A percentile compares a stretch with the other conserved stretches of the same genome.
These are phyloP conservation scores for Ormosia semicastrata DNA, from an alignment of 306 rosid genomes.

Conservation along the genomic window DNA sequence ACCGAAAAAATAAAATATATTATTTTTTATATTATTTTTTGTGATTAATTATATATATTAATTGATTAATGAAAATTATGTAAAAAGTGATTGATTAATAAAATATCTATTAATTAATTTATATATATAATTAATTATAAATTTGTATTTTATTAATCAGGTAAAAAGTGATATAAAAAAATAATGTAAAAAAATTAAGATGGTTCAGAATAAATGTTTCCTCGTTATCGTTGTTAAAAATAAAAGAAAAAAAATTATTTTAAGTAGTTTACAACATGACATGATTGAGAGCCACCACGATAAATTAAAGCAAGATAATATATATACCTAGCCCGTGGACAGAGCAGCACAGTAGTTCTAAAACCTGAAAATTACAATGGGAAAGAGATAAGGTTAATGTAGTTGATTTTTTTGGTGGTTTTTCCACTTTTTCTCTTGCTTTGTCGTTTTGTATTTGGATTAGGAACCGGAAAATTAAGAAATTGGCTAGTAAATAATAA, in stretches of 20 bases:
- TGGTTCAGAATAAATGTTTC: no score
- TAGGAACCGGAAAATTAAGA: background rate
- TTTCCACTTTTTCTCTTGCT: background rate
- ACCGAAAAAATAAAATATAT: no score
- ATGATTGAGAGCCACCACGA: background rate
- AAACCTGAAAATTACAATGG: background rate
- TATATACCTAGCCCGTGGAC: background rate
- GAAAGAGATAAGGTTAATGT: background rate
- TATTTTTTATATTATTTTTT: no score
- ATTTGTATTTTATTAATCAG: no score
- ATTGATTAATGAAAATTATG: no score
- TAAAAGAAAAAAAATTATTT: no score
- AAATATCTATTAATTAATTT: no score
- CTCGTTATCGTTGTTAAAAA: background rate
- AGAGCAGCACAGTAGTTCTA: background rate
- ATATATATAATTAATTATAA: no score
- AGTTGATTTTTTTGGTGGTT: background rate
- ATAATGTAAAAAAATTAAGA: no score
- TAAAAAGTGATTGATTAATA: no score
- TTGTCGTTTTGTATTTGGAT: conserved; percentile 29
- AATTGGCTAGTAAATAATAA: background rate
- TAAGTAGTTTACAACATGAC: background rate
- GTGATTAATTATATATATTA: no score
- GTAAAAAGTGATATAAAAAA: no score
- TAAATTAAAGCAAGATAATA: background rate